Base-by-base conservation (phyloP, 805 yeast genomes). In the Ogataea paraovalis region DNA sequence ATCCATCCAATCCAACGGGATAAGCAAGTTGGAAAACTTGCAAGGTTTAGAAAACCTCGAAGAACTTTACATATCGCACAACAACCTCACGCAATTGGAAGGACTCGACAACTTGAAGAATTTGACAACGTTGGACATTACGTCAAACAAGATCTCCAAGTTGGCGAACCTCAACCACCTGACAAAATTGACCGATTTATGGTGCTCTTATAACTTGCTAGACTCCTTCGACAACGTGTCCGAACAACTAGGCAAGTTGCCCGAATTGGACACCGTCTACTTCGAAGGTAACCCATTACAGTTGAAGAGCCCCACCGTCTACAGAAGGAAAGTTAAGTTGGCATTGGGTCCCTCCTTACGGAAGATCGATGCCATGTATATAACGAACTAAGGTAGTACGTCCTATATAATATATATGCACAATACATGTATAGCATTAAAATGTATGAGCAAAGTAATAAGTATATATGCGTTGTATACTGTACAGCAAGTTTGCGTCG, bases 231-330 rank as follows among this genome's bases (percentile, higher is more conserved):
- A 82, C 30, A 83, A 88, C 44, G 69, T 94, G 41, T 82, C 80
- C 44, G 64, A 75, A 19, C 83, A 88, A 61, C 73, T 94, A 50
- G 80, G 82, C 13, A 69, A 70, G 36, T 69, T 88, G 44, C 77
- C 80, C 1, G 71, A 76, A 5, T 71, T 94, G 45, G 96, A 89
- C 44, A 89, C 96, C 0, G 96, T 94, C 4, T 94, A 94, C 62
- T 81, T 94, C 53, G 99, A 94, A 67, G 92, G 94, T 8, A 92
- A 92, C 61, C 98, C 98, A 3, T 64, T 94, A 18, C 97, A 94
- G 58, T 55, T 68, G 25, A 63, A 76, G 19, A 85, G 85, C 55
- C 80, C 81, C n/a, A 82, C 94, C 1, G 82, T 90, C 44, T 94
- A 94, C 64, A 76, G 97, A 59, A 80, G 94, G 60, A 94, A 94